phyloP scores from a whole-genome alignment of 345 rosid species.

The Erysimum cheiranthoides region DNA sequence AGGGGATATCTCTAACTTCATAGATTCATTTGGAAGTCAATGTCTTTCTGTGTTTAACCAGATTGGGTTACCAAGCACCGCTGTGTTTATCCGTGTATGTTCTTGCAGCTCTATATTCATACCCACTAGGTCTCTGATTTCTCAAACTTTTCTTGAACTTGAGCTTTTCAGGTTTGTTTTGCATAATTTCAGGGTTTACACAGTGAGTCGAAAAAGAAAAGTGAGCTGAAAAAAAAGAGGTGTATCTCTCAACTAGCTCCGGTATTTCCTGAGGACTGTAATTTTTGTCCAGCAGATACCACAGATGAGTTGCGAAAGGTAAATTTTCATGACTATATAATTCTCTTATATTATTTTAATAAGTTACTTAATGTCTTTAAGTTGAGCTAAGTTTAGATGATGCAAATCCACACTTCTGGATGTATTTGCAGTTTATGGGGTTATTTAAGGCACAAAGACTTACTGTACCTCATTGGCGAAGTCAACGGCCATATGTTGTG shows the following conservation, averaged over 20 bases:
- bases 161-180: slow-evolving; percentile 27
- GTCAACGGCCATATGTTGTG: slow-evolving; percentile 77
- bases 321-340: slow-evolving; percentile 13
- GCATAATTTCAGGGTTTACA: slow-evolving; percentile 69
- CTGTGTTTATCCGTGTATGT: slow-evolving; percentile 86
- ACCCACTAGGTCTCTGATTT: slow-evolving; percentile 7
- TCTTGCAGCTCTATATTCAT: slow-evolving; percentile 23
- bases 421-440: slow-evolving; percentile 76
- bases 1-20: slow-evolving; percentile 54
- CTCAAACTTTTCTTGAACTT: not conserved
- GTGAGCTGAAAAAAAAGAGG: slow-evolving; percentile 64
- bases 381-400: slow-evolving; percentile 4
- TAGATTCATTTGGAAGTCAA: slow-evolving; percentile 83
- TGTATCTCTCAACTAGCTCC: slow-evolving; percentile 68
- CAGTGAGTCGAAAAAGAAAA: slow-evolving; percentile 62
- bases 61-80: slow-evolving; percentile 87
- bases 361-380: not conserved
- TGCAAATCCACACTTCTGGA: slow-evolving; percentile 16
- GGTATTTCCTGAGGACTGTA: slow-evolving; percentile 89
- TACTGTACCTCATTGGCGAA: slow-evolving; percentile 86
- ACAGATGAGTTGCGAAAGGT: slow-evolving; percentile 96
- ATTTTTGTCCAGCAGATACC: slow-evolving; percentile 84
- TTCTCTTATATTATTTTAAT: not conserved
- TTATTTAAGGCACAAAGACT: slow-evolving; percentile 87
- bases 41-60: slow-evolving; percentile 89